A percentile compares a stretch with the other conserved stretches of the same genome.
phyloP scores from a whole-genome alignment of 148 eudicot species.

The Salicornia ramosissima region DNA sequence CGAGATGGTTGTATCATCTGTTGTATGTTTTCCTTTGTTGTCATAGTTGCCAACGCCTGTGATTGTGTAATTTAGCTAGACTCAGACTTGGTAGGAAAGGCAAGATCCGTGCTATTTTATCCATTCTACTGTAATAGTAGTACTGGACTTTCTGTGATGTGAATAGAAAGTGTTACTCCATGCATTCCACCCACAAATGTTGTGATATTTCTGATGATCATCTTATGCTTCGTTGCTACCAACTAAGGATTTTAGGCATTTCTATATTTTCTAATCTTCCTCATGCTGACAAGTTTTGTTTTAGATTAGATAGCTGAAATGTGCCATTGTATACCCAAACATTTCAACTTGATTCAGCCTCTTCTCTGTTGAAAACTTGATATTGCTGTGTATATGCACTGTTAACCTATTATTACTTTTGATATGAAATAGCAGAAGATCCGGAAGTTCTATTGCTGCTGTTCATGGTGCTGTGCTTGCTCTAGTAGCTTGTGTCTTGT shows the following conservation, averaged over 20 bases:
- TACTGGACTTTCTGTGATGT: background rate
- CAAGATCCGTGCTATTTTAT: background rate
- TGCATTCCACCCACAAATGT: background rate
- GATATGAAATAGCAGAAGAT: conserved; percentile 42
- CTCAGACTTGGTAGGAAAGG: background rate
- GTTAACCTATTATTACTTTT: conserved; percentile 12
- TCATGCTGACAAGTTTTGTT: background rate
- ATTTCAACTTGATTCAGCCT: too few relatives aligned
- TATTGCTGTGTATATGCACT: conserved; percentile 6
- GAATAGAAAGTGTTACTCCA: background rate
- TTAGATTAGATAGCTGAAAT: too few relatives aligned
- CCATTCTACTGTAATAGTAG: background rate
- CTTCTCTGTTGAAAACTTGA: conserved; percentile 1
- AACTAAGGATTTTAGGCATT: background rate
- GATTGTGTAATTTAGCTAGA: too few relatives aligned
- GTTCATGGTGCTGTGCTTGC: conserved; percentile 89
- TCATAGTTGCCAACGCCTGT: background rate
- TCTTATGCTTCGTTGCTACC: background rate
- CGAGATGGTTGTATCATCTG: too few relatives aligned
- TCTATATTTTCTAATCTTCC: background rate
- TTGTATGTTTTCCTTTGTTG: background rate
- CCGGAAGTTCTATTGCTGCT: conserved; percentile 52
- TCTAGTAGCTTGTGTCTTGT: conserved; percentile 78
- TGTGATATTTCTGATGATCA: background rate
- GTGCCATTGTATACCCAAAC: too few relatives aligned